A percentile compares a stretch with the other conserved stretches of the same genome.
Evolutionary conservation across 2,329 filamentous ascomycete species (phyloP).

Genomic region (Diaporthe batatas): DNA sequence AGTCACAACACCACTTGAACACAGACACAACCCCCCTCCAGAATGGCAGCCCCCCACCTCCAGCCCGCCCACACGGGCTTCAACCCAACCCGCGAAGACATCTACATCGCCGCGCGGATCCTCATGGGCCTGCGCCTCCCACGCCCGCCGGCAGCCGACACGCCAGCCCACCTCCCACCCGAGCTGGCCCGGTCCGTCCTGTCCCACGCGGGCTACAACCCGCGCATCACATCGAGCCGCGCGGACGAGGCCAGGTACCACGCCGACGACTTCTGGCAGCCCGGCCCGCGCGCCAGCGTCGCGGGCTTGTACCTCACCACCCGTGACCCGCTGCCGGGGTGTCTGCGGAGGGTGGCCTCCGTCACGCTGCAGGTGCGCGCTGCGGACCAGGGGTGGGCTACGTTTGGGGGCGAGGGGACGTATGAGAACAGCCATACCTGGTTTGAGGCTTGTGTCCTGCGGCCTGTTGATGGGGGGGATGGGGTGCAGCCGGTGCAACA

Average conservation of each 20-base stretch:
- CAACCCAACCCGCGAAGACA: background rate
- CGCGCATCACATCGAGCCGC: background rate
- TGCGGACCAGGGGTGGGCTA: background rate
- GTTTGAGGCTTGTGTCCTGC: slow-evolving; percentile 45
- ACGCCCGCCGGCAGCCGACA: too few relatives aligned
- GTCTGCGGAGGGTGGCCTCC: background rate
- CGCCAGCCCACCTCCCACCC: background rate
- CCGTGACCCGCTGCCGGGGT: too few relatives aligned
- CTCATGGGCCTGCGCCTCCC: background rate
- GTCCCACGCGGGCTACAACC: background rate
- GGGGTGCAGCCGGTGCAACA: too few relatives aligned
- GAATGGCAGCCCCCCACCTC: background rate
- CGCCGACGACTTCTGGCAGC: too few relatives aligned
- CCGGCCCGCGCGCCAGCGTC: too few relatives aligned
- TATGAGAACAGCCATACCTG: slow-evolving; percentile 43
- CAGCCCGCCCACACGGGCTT: background rate
- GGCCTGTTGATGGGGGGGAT: slow-evolving; percentile 12
- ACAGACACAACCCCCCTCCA: background rate
- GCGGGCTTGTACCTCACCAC: background rate
- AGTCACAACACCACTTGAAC: too few relatives aligned
- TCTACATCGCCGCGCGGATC: background rate
- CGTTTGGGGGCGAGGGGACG: too few relatives aligned
- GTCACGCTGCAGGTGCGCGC: background rate
- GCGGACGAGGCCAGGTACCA: background rate
- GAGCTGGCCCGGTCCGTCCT: background rate